Evolutionary conservation across 495 filamentous ascomycete species (phyloP).

Genomic region (Xylaria longipes): DNA sequence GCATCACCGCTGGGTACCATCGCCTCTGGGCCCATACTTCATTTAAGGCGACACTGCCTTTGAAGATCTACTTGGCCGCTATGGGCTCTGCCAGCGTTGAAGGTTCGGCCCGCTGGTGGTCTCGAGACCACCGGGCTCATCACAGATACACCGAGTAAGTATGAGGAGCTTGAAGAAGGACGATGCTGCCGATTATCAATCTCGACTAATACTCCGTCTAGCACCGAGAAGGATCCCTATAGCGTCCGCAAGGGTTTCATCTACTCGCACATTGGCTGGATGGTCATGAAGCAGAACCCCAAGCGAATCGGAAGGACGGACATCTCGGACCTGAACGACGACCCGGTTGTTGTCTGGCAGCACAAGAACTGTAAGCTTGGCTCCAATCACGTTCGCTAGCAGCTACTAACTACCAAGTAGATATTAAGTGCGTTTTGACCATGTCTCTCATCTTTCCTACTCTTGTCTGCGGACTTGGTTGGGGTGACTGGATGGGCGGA

Average conservation of each 20-base stretch:
- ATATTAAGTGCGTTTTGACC: conserved; percentile 83
- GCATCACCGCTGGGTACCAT: conserved; percentile 91
- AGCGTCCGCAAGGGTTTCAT: conserved; percentile 96
- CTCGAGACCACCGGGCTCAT: conserved; percentile 93
- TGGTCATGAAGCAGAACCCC: conserved; percentile 94
- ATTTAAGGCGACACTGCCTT: conserved; percentile 85
- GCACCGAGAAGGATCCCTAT: conserved; percentile 97
- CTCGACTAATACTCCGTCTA: conserved; percentile 2
- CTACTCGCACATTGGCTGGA: conserved; percentile 95
- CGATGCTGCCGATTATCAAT: background rate
- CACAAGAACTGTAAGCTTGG: conserved; percentile 71
- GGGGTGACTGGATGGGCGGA: conserved; percentile 89
- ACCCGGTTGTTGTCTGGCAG: conserved; percentile 92
- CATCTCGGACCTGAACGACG: conserved; percentile 95
- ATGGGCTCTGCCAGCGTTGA: conserved; percentile 95
- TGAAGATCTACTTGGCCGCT: conserved; percentile 91
- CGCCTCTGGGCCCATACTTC: conserved; percentile 94
- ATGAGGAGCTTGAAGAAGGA: background rate
- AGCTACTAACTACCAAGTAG: background rate
- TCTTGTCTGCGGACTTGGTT: conserved; percentile 82
- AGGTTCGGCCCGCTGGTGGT: conserved; percentile 97
- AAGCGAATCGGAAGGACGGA: conserved; percentile 94
- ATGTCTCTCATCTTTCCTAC: conserved; percentile 90
- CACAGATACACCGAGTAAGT: conserved; percentile 89
- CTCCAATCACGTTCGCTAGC: background rate